These are phyloP conservation scores for Ophiostoma perfectum DNA, from an alignment of 2,329 filamentous ascomycete species.

Conservation along the genomic window DNA sequence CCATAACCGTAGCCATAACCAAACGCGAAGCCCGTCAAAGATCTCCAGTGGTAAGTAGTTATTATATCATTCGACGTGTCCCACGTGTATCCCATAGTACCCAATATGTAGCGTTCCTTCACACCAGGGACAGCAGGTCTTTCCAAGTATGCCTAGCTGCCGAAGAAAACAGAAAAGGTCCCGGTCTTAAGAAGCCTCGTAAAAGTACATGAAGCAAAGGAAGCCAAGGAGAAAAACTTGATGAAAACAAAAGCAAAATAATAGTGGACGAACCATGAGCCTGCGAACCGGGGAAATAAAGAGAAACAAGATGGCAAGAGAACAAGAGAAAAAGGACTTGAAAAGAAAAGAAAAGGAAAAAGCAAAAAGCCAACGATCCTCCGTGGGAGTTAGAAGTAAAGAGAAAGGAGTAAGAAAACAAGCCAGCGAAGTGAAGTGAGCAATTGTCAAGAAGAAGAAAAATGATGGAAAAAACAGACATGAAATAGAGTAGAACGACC, in stretches of 20 bases:
- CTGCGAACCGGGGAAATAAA: background rate
- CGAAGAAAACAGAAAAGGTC: background rate
- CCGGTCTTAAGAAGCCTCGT: background rate
- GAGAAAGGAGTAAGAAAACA: background rate
- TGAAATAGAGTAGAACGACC: background rate
- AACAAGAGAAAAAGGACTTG: background rate
- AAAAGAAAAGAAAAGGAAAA: background rate
- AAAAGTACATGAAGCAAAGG: constrained; percentile 1
- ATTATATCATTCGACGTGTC: constrained; percentile 19
- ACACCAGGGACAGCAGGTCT: background rate
- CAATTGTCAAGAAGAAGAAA: background rate
- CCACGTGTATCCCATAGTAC: constrained; percentile 16
- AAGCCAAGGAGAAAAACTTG: background rate
- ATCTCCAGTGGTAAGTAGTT: background rate
- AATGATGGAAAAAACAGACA: background rate
- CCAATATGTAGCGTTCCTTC: constrained; percentile 9
- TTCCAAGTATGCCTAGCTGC: background rate
- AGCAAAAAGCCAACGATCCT: background rate
- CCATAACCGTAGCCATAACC: background rate
- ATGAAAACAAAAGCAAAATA: background rate
- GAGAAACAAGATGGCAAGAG: too few species aligned
- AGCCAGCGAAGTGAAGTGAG: background rate
- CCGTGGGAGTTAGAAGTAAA: background rate
- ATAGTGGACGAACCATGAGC: background rate
- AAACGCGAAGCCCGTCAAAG: constrained; percentile 5